phyloP scores from a whole-genome alignment of 345 rosid species.

The Pugionium dolabratum region DNA sequence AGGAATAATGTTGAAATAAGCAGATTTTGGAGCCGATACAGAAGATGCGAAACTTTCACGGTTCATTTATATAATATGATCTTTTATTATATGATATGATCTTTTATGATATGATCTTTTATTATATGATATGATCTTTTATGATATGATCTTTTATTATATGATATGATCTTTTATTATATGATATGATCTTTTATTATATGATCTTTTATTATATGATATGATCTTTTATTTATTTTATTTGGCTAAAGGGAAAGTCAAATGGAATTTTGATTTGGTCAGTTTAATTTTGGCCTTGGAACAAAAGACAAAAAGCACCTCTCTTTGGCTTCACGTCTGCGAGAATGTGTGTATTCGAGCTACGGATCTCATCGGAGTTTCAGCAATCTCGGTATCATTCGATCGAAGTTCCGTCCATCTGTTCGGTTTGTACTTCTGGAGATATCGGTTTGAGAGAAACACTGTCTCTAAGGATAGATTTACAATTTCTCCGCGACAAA shows the following conservation, averaged over 20 bases:
- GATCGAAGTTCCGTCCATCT: conserved; percentile 1
- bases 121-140: no score
- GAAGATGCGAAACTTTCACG: no score
- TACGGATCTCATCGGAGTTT: conserved; percentile 37
- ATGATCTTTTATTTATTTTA: neutral
- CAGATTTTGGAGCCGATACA: no score
- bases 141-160: no score
- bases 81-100: no score
- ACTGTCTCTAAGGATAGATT: conserved; percentile 6
- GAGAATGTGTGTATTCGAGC: conserved; percentile 26
- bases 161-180: no score
- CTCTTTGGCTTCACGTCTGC: conserved; percentile 36
- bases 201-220: no score
- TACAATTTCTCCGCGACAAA: conserved; percentile 16
- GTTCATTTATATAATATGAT: no score
- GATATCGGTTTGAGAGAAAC: conserved; percentile 16
- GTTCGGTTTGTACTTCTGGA: neutral
- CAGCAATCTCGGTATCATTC: conserved; percentile 16
- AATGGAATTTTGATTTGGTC: conserved; percentile 29
- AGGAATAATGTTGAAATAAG: no score
- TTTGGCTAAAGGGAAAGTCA: neutral
- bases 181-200: no score
- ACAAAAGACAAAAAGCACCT: conserved; percentile 26
- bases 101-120: no score
- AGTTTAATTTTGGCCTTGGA: conserved; percentile 10